Base-by-base conservation (phyloP, 2,329 filamentous ascomycete species). In the Talaromyces sp. region DNA sequence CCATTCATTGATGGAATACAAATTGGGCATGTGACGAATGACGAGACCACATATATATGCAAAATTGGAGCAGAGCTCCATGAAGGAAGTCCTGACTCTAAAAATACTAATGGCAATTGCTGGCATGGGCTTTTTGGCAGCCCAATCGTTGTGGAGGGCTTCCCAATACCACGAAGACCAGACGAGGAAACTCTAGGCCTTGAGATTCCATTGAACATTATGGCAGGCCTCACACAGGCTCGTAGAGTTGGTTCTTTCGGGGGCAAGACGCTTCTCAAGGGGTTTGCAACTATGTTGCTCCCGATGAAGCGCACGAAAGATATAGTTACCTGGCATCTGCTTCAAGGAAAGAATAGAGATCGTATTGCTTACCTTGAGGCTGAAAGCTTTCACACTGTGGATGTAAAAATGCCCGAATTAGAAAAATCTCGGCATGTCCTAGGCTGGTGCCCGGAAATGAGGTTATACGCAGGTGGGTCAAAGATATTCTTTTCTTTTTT, bases 261-360 rank as follows among this genome's bases (percentile, higher is more conserved):
- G n/a, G 70, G 66, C 0, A 70, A 69, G 7, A 27, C 70, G 1
- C 70, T 74, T 47, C 65, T 79, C 22, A 79, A 79, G 62, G 77
- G 77, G 0, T 78, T 76, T 56, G 75, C 73, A 4, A 70, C 73
- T 0, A 73, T 79, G 68, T 61, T 79, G 10, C 61, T 75, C 2
- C 69, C 74, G n/a, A 61, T 27, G 35, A 54, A 61, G 3, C 8
- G 72, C 69, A 1, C 63, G 67, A 39, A 61, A 59, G 27, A 50
- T 39, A 56, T 2, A 64, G 61, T 19, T 63, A 70, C 15, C 27
- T 80, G 77, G 78, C 77, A 79, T 41, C 43, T 65, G 11, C 13
- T 74, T 2, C 66, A 68, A 33, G 71, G 70, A 27, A 27, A 68
- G 10, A 33, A 73, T 15, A 61, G 67, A 17, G 47, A 70, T 19